Conservation (phyloP, 441 rosid genomes). For the Euphorbia celastroides region DNA sequence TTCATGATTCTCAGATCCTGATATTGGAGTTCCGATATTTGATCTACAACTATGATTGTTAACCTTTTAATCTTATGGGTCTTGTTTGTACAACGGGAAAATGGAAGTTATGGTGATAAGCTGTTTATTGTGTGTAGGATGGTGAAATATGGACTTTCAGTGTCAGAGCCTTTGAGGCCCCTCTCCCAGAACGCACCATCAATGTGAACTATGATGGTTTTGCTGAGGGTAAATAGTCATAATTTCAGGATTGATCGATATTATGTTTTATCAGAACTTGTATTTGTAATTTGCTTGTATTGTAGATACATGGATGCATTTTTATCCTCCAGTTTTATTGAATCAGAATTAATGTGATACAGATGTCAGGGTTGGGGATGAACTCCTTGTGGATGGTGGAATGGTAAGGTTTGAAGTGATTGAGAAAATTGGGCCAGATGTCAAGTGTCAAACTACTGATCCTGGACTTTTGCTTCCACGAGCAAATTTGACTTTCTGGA, state of each 20-base stretch:
- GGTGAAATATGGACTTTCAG: slow-evolving; percentile 97
- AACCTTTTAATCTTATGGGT: no score
- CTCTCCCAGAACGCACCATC: slow-evolving; percentile 70
- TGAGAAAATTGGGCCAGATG: slow-evolving; percentile 51
- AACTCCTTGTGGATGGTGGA: slow-evolving; percentile 67
- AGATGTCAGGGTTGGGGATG: slow-evolving; percentile 78
- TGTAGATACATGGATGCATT: background rate
- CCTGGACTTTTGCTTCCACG: slow-evolving; percentile 64
- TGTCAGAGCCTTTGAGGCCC: slow-evolving; percentile 71
- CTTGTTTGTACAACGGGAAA: background rate
- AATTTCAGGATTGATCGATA: no score
- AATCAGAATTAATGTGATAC: no score
- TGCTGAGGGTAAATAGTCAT: slow-evolving; percentile 64
- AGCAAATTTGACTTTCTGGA: slow-evolving; percentile 71
- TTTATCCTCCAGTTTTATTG: no score
- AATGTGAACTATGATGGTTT: slow-evolving; percentile 93
- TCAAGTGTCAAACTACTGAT: slow-evolving; percentile 59
- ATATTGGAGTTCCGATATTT: no score
- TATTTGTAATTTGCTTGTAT: slow-evolving; percentile 3
- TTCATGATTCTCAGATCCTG: no score
- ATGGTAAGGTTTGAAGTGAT: slow-evolving; percentile 67
- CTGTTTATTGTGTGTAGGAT: slow-evolving; percentile 44
- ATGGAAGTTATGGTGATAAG: background rate
- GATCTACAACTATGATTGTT: no score
- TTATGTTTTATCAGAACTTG: no score